A percentile compares a stretch with the other conserved stretches of the same genome.
These are phyloP conservation scores for Edaphochlamys debaryana DNA, from an alignment of 139 green algal species.

Conservation along the genomic window DNA sequence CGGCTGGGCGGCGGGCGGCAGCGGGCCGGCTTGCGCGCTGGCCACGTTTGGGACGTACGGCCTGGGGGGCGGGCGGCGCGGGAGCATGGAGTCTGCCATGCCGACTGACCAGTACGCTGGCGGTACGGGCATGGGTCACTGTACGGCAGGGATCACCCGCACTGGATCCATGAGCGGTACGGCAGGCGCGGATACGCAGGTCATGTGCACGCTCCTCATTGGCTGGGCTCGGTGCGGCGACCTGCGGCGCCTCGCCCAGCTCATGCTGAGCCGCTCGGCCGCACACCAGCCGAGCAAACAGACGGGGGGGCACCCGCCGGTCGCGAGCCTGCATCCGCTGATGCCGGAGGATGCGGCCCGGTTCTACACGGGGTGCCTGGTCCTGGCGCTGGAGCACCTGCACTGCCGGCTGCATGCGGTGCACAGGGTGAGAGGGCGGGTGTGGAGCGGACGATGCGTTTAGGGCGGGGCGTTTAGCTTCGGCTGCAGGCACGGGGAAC, in stretches of 20 bases:
- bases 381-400: constrained; percentile 43
- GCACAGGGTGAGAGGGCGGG: constrained; percentile 12
- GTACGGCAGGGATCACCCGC: no score
- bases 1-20: not conserved
- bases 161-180: no score
- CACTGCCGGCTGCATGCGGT: constrained; percentile 13
- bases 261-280: constrained; percentile 14
- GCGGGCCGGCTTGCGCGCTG: no score
- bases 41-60: not conserved
- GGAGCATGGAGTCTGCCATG: no score
- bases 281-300: not conserved
- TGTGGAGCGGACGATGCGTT: not conserved
- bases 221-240: constrained; percentile 40
- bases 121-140: no score
- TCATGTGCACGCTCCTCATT: constrained; percentile 16
- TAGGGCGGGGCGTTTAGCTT: no score
- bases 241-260: constrained; percentile 31
- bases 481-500: no score
- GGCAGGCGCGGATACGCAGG: no score
- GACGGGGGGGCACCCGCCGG: not conserved
- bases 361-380: constrained; percentile 36
- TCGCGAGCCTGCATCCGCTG: not conserved
- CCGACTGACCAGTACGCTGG: no score
- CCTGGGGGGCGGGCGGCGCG: no score
- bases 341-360: constrained; percentile 18